phyloP scores from a whole-genome alignment of 148 eudicot species.

The Rhododendron vialii region DNA sequence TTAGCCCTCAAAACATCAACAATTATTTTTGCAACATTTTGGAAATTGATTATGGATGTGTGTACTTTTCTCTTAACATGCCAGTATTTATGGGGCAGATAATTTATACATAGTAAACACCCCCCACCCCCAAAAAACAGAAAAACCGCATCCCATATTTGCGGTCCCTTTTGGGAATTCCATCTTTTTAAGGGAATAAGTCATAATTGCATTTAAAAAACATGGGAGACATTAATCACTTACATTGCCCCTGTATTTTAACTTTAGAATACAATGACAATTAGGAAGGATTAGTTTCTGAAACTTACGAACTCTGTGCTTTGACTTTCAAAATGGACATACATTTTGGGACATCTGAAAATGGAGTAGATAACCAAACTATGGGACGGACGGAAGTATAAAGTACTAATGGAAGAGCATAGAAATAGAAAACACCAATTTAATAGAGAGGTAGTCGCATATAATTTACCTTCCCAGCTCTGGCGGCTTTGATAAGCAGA shows the following conservation, averaged over 20 bases:
- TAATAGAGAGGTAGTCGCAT: neutral
- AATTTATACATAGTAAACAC: neutral
- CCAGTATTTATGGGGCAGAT: neutral
- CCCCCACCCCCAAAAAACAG: no score
- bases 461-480: slow-evolving; percentile 73
- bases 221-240: neutral
- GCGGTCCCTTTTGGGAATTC: neutral
- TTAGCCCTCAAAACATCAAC: neutral
- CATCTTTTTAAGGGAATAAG: neutral
- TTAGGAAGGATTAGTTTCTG: neutral
- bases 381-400: neutral
- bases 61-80: neutral
- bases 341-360: neutral
- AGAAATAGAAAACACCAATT: neutral
- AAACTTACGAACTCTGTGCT: neutral
- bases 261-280: neutral
- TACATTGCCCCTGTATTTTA: neutral
- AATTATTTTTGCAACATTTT: neutral
- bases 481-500: slow-evolving; percentile 75
- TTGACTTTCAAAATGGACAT: neutral
- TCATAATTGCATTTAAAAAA: neutral
- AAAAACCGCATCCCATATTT: neutral
- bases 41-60: neutral
- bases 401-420: neutral
- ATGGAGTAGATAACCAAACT: neutral